A percentile compares a stretch with the other conserved stretches of the same genome.
phyloP scores from a whole-genome alignment of 177 flowering plant genomes.

The Vitis hybrid region DNA sequence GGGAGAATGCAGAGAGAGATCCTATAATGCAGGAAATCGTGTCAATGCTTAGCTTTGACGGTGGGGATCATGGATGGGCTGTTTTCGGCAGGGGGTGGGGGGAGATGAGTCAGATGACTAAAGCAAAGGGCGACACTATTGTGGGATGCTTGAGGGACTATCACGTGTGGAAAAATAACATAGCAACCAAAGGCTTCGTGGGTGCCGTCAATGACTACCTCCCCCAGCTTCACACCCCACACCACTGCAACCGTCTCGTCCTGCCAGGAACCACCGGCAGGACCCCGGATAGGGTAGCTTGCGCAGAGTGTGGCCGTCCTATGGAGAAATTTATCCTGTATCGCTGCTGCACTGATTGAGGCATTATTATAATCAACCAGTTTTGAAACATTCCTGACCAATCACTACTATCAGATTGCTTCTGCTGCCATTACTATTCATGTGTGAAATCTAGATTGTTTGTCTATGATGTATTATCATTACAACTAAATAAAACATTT shows the following conservation, averaged over 20 bases:
- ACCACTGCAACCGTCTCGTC: slow-evolving; percentile 59
- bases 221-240: slow-evolving; percentile 31
- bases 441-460: too few relatives aligned
- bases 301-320: slow-evolving; percentile 63
- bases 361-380: too few relatives aligned
- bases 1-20: slow-evolving; percentile 35
- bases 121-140: slow-evolving; percentile 37
- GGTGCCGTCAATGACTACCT: slow-evolving; percentile 38
- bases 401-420: too few relatives aligned
- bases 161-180: slow-evolving; percentile 27
- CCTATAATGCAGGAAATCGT: slow-evolving; percentile 47
- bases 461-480: too few relatives aligned
- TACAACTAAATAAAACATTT: too few relatives aligned
- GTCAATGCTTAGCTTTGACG: slow-evolving; percentile 58
- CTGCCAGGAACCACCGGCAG: slow-evolving; percentile 44
- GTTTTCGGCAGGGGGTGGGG: slow-evolving; percentile 38
- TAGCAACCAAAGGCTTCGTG: slow-evolving; percentile 28
- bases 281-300: slow-evolving; percentile 58
- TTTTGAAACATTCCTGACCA: too few relatives aligned
- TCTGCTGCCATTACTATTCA: too few relatives aligned
- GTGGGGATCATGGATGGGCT: slow-evolving; percentile 66
- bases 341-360: slow-evolving; percentile 75
- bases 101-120: slow-evolving; percentile 26
- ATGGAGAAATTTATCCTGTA: slow-evolving; percentile 79
- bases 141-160: slow-evolving; percentile 21